Base-by-base conservation (phyloP, 2,329 filamentous ascomycete genomes). In the Stylonectria norvegica region DNA sequence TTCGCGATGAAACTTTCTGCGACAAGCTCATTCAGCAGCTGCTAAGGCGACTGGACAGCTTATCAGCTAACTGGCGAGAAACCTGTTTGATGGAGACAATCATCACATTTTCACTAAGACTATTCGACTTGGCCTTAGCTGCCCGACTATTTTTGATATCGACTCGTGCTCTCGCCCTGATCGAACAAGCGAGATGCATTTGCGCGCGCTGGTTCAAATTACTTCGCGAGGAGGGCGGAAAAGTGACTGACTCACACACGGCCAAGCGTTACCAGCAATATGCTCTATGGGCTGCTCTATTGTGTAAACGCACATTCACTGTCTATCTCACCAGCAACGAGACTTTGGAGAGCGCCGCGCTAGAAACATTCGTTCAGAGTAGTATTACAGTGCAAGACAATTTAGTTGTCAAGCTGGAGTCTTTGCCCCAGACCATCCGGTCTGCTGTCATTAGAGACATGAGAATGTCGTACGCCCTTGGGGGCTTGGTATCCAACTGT, bases 11-110 rank as follows among this genome's bases (percentile, higher is more conserved):
- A 0, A 14, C 20, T 0, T 82, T 85, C 46, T 78, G 77, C 22
- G 14, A 48, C 0, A 62, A 59, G 5, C 58, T 85, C 0, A 34
- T 75, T 0, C 55, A 71, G 0, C 70, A 79, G 30, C 53, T 85
- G 0, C 50, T 63, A 39, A 47, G 45, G 4, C 59, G 65, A 1
- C 43, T 85, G 0, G 55, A 67, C 0, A 57, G 56, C 0, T 71
- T 85, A 11, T 58, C 61, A 0, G 59, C 63, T 0, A 86, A 82
- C 29, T 85, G 78, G 76, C 69, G 79, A 1, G 81, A 85, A 48
- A 67, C 62, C 0, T 59, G 76, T 35, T 66, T 72, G 9, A 82
- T 85, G 78, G 73, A 79, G 6, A 67, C 72, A 0, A 41, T 84
- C 5, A 67, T 84, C 10, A 75, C 69, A 0, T 49, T 85, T 2